Conservation (phyloP, 2,329 filamentous ascomycete species). For the Pseudocercospora vitis region DNA sequence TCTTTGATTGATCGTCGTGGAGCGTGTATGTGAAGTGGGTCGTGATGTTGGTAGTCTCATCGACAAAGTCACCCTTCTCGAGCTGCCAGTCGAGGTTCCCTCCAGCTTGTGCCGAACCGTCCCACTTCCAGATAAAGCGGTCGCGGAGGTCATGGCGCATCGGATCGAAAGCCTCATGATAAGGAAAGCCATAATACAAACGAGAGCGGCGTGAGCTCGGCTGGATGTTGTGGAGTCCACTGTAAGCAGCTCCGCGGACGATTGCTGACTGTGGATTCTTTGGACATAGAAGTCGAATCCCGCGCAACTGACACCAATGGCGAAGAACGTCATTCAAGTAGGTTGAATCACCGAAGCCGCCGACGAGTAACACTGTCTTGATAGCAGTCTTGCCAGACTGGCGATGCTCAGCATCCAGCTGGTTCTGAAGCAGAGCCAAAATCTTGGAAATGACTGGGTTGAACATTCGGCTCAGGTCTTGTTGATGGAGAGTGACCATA, state of each 20-base stretch:
- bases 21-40: no score
- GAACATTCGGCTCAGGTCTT: conserved; percentile 16
- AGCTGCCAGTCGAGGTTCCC: conserved; percentile 15
- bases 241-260: conserved; percentile 21
- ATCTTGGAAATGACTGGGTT: conserved; percentile 14
- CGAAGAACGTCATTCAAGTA: conserved; percentile 13
- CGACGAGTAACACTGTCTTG: conserved; percentile 21
- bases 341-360: conserved; percentile 20
- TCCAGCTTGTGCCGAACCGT: not conserved
- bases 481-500: conserved; percentile 1
- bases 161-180: conserved; percentile 6
- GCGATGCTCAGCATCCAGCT: conserved; percentile 12
- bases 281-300: conserved; percentile 13
- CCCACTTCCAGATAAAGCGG: not conserved
- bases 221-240: conserved; percentile 17
- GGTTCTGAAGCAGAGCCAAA: conserved; percentile 14
- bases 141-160: conserved; percentile 7
- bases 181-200: conserved; percentile 13
- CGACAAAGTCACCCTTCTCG: conserved; percentile 18
- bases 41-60: conserved; percentile 16
- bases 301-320: conserved; percentile 4
- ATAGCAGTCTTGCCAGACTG: conserved; percentile 10
- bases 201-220: conserved; percentile 19
- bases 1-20: no score
- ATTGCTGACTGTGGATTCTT: conserved; percentile 20